Percentiles rank a stretch among this genome's conserved stretches.
Evolutionary conservation across 2,329 filamentous ascomycete genomes (phyloP).

Genomic region (Colletotrichum incanum): DNA sequence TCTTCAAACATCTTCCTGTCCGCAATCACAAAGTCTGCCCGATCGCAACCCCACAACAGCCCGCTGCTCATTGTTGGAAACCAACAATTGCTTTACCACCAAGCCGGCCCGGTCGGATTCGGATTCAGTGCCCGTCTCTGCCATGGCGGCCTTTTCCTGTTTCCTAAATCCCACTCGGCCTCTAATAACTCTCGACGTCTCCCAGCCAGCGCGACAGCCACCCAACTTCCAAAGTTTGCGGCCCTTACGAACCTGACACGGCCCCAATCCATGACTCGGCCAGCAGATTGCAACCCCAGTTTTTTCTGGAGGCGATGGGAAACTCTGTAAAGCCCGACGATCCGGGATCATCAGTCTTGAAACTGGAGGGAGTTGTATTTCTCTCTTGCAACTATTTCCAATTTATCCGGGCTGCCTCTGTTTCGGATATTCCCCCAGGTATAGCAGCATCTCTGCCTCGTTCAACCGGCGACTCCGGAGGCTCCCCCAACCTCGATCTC

Average conservation of each 20-base stretch:
- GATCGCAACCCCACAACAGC: slow-evolving; percentile 11
- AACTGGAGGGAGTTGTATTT: slow-evolving; percentile 15
- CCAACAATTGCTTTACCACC: not conserved
- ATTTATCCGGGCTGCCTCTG: slow-evolving; percentile 12
- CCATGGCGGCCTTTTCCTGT: not conserved
- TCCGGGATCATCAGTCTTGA: slow-evolving; percentile 30
- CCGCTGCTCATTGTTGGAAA: not conserved
- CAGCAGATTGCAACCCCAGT: slow-evolving; percentile 32
- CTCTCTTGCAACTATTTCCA: slow-evolving; percentile 6
- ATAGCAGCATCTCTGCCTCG: not conserved
- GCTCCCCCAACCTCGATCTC: not conserved
- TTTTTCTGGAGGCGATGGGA: slow-evolving; percentile 23
- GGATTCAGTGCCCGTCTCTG: slow-evolving; percentile 6
- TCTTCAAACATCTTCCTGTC: not conserved
- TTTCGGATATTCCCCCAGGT: slow-evolving; percentile 23
- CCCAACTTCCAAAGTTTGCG: not conserved
- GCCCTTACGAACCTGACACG: slow-evolving; percentile 32
- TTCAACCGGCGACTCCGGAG: not conserved
- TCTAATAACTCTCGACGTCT: not conserved
- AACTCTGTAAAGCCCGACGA: slow-evolving; percentile 25
- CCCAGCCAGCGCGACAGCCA: not conserved
- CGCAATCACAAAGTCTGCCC: slow-evolving; percentile 1
- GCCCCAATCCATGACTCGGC: slow-evolving; percentile 35
- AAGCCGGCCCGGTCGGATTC: slow-evolving; percentile 14
- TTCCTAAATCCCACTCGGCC: not conserved